Percentiles rank a stretch among this genome's conserved stretches.
Conservation (phyloP, 2,329 filamentous ascomycete species). For the Ophiostoma piceae region DNA sequence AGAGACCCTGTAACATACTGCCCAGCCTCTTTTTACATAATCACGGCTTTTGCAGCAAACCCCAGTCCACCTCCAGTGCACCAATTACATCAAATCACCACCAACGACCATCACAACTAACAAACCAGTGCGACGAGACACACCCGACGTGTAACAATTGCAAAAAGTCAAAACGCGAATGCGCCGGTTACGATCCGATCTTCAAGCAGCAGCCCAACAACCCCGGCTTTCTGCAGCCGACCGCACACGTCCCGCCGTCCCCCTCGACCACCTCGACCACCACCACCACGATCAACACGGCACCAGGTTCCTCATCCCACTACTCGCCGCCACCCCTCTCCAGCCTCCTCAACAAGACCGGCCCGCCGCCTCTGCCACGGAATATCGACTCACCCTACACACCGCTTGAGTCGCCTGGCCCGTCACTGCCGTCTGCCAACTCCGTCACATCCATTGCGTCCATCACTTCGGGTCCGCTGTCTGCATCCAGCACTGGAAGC, state of each 20-base stretch:
- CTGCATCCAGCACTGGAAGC: neutral
- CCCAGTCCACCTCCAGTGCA: no score
- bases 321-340: conserved; percentile 2
- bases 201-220: conserved; percentile 63
- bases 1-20: no score
- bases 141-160: conserved; percentile 90
- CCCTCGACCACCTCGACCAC: neutral
- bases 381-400: neutral
- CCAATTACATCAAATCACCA: conserved; percentile 29
- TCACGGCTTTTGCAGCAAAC: neutral
- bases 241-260: neutral
- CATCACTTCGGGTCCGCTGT: neutral
- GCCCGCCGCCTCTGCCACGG: neutral
- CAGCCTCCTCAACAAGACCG: neutral
- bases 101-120: neutral
- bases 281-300: conserved; percentile 5
- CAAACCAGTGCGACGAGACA: conserved; percentile 82
- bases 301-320: conserved; percentile 6
- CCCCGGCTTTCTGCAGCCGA: conserved; percentile 14
- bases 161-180: conserved; percentile 83
- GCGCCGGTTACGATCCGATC: conserved; percentile 79
- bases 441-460: neutral
- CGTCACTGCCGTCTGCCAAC: neutral
- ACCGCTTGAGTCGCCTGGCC: conserved; percentile 3
- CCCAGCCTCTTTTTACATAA: neutral